Evolutionary conservation across 345 rosid genomes (phyloP), one percentile per base, ranked within the genome.

Genomic region (Draba incana): DNA sequence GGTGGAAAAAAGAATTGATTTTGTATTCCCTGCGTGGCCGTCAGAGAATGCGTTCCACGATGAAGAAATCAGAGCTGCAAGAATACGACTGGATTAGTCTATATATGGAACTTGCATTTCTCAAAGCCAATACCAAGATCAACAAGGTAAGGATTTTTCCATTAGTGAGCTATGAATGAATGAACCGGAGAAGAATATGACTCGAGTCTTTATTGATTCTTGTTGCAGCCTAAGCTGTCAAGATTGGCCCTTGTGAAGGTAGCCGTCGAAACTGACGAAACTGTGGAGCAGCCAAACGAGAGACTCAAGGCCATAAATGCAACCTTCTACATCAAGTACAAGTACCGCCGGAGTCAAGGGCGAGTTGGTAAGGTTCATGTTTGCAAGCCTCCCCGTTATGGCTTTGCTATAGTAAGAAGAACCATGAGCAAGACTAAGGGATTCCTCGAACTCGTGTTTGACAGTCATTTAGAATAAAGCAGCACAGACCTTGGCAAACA

Each of bases 301-400:
- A 41, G 30, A 39, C 28, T 51, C 49, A 64, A 50, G 8, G 33
- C 57, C 12, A 8, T 24, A 48, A 48, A 63, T 63, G 46, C 68
- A 63, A 20, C 13, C 2, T 64, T 64, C 68, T 64, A 64, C 58
- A 50, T 64, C 3, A 37, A 12, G 57, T 64, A 64, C 68, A 64
- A 24, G 68, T 37, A 64, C 68, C 4, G 10, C 46, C 68, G 35
- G 2, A 20, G 23, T 63, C 46, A 46, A 16, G 38, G 33, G 4
- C 33, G 33, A 30, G 33, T 4, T 30, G 33, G 33, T 30, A 30
- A 30, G 33, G 33, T 30, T 30, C 33, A 30, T 30, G 33, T 30
- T 30, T 30, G 33, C 33, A 30, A 30, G 33, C 33, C 33, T 30
- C 6, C 33, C 6, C 33, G 33, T 30, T 30, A 30, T 30, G 6